These are phyloP conservation scores for Trichoderma asperellum DNA, from an alignment of 2,329 filamentous ascomycete genomes.

Conservation along the genomic window DNA sequence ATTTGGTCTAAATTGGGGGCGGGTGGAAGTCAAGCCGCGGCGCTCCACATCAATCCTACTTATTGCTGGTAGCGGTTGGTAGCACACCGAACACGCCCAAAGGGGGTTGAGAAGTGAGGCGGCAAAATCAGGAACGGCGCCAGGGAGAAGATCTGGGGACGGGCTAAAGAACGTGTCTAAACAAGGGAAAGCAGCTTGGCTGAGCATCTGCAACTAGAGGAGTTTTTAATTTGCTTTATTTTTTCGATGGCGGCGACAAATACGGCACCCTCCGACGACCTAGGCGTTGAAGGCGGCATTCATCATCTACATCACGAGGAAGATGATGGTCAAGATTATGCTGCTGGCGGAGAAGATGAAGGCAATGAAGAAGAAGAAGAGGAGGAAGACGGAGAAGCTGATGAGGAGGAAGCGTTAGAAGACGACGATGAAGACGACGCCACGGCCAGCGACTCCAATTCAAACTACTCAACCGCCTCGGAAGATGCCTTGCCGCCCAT, in stretches of 20 bases:
- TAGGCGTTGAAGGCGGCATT: neutral
- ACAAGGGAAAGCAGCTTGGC: neutral
- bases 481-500: conserved; percentile 42
- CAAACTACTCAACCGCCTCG: conserved; percentile 44
- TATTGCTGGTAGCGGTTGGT: neutral
- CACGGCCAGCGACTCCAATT: conserved; percentile 37
- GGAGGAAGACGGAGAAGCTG: neutral
- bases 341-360: neutral
- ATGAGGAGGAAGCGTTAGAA: neutral
- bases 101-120: neutral
- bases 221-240: neutral
- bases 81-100: neutral
- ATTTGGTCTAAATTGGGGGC: conserved; percentile 16
- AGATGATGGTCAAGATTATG: neutral
- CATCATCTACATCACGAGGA: neutral
- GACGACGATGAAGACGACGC: conserved; percentile 33
- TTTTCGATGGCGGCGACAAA: neutral
- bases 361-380: neutral
- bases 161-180: neutral
- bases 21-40: conserved; percentile 4
- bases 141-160: neutral
- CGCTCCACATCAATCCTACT: conserved; percentile 11
- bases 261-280: neutral
- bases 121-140: neutral
- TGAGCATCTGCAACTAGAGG: neutral